Conservation (phyloP, 352 stramenopile species). For the Globisporangium orthogonon region DNA sequence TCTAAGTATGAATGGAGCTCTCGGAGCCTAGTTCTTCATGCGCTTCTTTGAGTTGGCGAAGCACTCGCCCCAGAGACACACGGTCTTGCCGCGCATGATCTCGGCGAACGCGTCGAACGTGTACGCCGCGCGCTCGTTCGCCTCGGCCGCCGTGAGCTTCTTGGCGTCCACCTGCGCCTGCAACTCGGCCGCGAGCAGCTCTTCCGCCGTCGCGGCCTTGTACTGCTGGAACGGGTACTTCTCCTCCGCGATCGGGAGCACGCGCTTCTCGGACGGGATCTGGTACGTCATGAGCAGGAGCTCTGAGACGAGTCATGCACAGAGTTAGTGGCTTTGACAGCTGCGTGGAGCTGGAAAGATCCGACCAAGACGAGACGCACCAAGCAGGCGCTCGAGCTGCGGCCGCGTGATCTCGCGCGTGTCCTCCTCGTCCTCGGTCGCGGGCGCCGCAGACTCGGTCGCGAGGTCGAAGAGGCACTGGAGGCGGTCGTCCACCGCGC, state of each 20-base stretch:
- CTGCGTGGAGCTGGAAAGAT: neutral
- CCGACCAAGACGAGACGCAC: conserved; percentile 3
- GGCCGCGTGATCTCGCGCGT: conserved; percentile 41
- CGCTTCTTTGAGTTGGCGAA: conserved; percentile 79
- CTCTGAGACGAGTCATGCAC: conserved; percentile 12
- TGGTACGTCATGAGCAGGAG: conserved; percentile 74
- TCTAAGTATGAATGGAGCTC: no score
- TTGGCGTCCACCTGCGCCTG: conserved; percentile 38
- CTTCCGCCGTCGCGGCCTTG: conserved; percentile 28
- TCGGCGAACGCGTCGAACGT: conserved; percentile 73
- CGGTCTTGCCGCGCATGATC: conserved; percentile 72
- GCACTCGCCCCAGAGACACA: conserved; percentile 85
- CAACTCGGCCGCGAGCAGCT: conserved; percentile 27
- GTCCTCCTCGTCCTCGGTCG: conserved; percentile 18
- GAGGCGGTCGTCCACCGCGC: conserved; percentile 58
- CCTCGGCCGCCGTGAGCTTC: conserved; percentile 51
- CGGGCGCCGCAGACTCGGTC: conserved; percentile 23
- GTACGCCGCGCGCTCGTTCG: conserved; percentile 40
- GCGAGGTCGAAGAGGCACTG: conserved; percentile 66
- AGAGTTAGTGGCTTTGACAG: neutral
- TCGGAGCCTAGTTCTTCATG: conserved; percentile 61
- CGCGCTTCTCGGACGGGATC: conserved; percentile 80
- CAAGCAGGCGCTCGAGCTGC: conserved; percentile 54
- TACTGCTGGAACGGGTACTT: conserved; percentile 81
- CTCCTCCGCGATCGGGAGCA: conserved; percentile 52